Evolutionary conservation across 208 protist species (phyloP).

Genomic region (Trypanosoma melophagium): DNA sequence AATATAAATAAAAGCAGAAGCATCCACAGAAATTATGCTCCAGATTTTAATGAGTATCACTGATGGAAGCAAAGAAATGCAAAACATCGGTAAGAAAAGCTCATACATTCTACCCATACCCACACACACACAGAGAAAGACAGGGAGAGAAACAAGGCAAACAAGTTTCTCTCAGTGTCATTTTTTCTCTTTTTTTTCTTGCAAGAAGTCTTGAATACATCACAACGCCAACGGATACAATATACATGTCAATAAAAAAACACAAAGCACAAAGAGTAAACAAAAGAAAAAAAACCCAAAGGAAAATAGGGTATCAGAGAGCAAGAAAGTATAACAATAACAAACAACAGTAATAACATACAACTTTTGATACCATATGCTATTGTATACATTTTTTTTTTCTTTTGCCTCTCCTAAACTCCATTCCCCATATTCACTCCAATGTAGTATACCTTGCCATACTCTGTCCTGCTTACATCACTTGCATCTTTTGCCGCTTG

Average conservation of each 20-base stretch:
- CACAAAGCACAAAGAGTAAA: neutral
- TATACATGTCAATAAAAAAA: conserved; percentile 9
- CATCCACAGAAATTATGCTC: neutral
- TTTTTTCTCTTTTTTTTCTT: too few species aligned
- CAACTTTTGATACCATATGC: neutral
- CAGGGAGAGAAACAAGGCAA: neutral
- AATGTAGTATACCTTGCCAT: conserved; percentile 27
- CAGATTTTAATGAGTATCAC: too few species aligned
- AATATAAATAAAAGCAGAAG: too few species aligned
- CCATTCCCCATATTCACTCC: conserved; percentile 17
- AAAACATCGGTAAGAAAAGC: neutral
- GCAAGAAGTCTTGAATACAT: neutral
- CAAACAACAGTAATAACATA: neutral
- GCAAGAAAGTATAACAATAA: neutral
- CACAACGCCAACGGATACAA: neutral
- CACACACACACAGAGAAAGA: neutral
- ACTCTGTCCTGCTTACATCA: neutral
- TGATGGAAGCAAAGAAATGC: neutral
- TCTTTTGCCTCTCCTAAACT: neutral
- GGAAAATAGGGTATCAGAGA: neutral
- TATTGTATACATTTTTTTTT: neutral
- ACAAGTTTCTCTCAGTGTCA: neutral
- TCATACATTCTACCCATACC: neutral
- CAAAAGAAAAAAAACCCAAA: neutral
- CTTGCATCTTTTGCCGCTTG: conserved; percentile 21